Evolutionary conservation across 352 stramenopile species (phyloP).

Genomic region (Peronospora tabacina): DNA sequence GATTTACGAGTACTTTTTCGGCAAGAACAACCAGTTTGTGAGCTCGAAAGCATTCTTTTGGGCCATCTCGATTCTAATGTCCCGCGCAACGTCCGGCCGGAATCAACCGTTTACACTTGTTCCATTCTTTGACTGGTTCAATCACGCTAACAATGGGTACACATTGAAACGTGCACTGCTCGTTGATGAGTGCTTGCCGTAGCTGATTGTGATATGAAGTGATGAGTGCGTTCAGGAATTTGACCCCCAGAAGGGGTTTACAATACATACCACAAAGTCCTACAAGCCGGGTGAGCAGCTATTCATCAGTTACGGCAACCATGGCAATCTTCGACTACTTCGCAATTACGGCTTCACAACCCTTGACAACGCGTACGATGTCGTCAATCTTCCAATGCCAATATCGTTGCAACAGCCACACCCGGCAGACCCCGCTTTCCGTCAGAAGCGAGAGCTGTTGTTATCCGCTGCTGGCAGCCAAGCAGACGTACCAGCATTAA

Average conservation of each 20-base stretch:
- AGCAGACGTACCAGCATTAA: conserved; percentile 14
- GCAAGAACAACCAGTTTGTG: conserved; percentile 41
- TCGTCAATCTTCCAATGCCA: conserved; percentile 36
- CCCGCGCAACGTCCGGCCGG: conserved; percentile 61
- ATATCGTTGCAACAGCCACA: conserved; percentile 30
- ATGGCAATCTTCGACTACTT: conserved; percentile 56
- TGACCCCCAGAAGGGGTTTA: conserved; percentile 50
- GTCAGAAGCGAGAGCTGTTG: conserved; percentile 37
- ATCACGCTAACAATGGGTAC: conserved; percentile 58
- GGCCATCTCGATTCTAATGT: conserved; percentile 76
- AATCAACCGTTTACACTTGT: conserved; percentile 76
- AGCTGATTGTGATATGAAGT: conserved; percentile 16
- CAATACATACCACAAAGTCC: conserved; percentile 46
- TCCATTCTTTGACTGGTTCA: conserved; percentile 85
- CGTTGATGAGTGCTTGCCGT: not conserved
- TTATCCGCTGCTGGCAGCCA: conserved; percentile 15
- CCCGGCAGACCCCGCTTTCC: conserved; percentile 23
- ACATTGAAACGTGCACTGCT: not conserved
- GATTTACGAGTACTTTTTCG: conserved; percentile 70
- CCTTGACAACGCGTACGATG: conserved; percentile 36
- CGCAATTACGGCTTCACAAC: conserved; percentile 78
- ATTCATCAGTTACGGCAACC: conserved; percentile 75
- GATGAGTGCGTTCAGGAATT: conserved; percentile 63
- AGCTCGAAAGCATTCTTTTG: conserved; percentile 65
- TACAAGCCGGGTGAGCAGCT: conserved; percentile 62